Evolutionary conservation across 352 stramenopile species (phyloP), one percentile per base, ranked within the genome.

Genomic region (Aphanomyces invadans): DNA sequence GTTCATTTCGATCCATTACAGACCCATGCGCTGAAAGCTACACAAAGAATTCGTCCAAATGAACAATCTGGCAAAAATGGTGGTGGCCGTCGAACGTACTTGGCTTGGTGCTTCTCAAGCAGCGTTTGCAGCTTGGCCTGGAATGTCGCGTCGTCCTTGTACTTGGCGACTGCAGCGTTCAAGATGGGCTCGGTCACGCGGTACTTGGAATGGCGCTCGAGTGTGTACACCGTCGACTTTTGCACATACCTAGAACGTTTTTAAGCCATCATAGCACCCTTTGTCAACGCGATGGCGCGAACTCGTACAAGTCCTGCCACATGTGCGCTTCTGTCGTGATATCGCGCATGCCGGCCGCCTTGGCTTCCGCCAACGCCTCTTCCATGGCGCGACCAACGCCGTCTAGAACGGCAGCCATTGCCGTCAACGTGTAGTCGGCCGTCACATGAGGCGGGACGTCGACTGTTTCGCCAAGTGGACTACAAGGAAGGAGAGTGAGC

Each of bases 341-440:
- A 28, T 93, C 81, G 38, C 74, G 86, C 54, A 94, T 90, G 21
- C 85, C 85, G 32, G 91, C 81, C 39, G 71, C 69, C 44, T 76
- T 74, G 25, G 85, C 85, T 51, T 94, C 80, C 3, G 68, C 62
- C 60, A 94, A 74, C 77, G 87, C 89, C 44, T 90, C 83, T 29
- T 68, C 64, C 80, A 92, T 88, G 21, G 85, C 85, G 51, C 76
- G 76, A 71, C 89, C 83, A 78, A 92, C 91, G 33, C 74, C 79
- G 60, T 79, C 77, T 38, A 89, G 78, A 53, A 94, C 77, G 54
- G 76, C 62, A n/a, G 74, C 65, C 51, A 94, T 68, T 61, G 92
- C 88, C 56, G 69, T 77, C 45, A 94, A 51, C 29, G 73, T 83
- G 69, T 81, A 87, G 48, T 94, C 81, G 7, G 75, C 61, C 17